A percentile compares a stretch with the other conserved stretches of the same genome.
phyloP scores from a whole-genome alignment of 352 stramenopile species.

The Pilasporangium apinafurcum region DNA sequence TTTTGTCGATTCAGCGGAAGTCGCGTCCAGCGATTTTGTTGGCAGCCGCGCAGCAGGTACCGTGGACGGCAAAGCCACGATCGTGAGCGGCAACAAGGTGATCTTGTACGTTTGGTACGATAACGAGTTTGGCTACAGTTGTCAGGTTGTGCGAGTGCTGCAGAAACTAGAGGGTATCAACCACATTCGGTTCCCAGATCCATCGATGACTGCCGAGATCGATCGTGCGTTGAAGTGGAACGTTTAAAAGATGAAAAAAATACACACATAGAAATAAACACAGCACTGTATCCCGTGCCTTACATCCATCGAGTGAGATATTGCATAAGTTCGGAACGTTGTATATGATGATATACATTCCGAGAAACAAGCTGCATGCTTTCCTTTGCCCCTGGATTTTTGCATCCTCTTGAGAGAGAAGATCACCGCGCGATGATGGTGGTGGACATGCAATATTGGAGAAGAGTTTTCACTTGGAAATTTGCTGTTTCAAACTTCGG shows the following conservation, averaged over 20 bases:
- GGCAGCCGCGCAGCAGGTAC: slow-evolving; percentile 65
- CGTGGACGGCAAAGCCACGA: slow-evolving; percentile 81
- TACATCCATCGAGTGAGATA: too few relatives aligned
- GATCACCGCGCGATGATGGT: too few relatives aligned
- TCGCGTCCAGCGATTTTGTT: slow-evolving; percentile 81
- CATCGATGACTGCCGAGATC: slow-evolving; percentile 60
- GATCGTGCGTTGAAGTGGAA: slow-evolving; percentile 44
- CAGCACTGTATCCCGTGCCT: not conserved
- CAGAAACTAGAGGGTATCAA: slow-evolving; percentile 77
- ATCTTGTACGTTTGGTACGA: slow-evolving; percentile 90
- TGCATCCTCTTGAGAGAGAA: too few relatives aligned
- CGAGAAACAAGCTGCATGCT: too few relatives aligned
- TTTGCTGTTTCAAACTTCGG: too few relatives aligned
- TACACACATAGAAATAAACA: not conserved
- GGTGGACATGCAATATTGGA: too few relatives aligned
- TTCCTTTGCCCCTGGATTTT: too few relatives aligned
- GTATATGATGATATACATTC: too few relatives aligned
- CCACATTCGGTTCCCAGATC: slow-evolving; percentile 65
- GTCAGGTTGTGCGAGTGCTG: slow-evolving; percentile 77
- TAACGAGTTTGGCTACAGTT: slow-evolving; percentile 89
- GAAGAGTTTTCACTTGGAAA: too few relatives aligned
- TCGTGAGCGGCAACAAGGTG: slow-evolving; percentile 79
- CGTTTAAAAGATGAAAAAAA: slow-evolving; percentile 12
- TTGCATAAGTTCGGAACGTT: too few relatives aligned
- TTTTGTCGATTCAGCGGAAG: slow-evolving; percentile 80